Base-by-base conservation (phyloP, 257 asterid genomes). In the Capsicum chinense region DNA sequence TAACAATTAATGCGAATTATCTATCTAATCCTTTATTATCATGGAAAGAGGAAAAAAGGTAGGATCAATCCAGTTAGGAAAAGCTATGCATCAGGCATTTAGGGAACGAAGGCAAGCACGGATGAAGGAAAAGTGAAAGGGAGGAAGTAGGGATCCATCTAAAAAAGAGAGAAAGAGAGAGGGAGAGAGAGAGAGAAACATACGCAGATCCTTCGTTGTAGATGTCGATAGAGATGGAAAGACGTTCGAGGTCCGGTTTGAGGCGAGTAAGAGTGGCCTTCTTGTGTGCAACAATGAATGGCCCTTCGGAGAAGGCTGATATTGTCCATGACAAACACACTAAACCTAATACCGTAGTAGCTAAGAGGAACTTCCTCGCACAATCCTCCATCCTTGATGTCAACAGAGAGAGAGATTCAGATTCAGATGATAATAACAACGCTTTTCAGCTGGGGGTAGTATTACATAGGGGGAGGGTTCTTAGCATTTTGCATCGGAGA, bases 181-280 rank as follows among this genome's bases (percentile, higher is more conserved):
- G 33, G 1, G 33, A 26, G 33, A 26, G 33, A 26, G 33, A 26
- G 33, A 26, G 33, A 64, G 7, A 67, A 52, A 74, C 92, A 69
- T 93, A 95, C 99, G 97, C 89, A 84, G 87, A 93, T 94, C 99
- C 99, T 88, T 93, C 91, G 83, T 94, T 95, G 92, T 92, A 94
- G 87, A 95, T 84, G 82, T 95, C 93, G 82, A 95, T 88, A 62
- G 95, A 86, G 86, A 95, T 94, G 68, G 94, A 88, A 63, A 95
- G 90, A 1, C 97, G 97, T 74, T 95, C 99, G 69, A 89, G 81
- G 88, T 94, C 95, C 82, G 97, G 85, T 48, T 94, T 91, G 89
- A 95, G 93, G 87, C 93, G 87, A 54, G 93, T 91, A 83, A 94
- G 91, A 12, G 92, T 73, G 62, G 94, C 97, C 90, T 95, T 95